These are phyloP conservation scores for Exutisphaerella laricina DNA, from an alignment of 2,329 filamentous ascomycete species.

Conservation along the genomic window DNA sequence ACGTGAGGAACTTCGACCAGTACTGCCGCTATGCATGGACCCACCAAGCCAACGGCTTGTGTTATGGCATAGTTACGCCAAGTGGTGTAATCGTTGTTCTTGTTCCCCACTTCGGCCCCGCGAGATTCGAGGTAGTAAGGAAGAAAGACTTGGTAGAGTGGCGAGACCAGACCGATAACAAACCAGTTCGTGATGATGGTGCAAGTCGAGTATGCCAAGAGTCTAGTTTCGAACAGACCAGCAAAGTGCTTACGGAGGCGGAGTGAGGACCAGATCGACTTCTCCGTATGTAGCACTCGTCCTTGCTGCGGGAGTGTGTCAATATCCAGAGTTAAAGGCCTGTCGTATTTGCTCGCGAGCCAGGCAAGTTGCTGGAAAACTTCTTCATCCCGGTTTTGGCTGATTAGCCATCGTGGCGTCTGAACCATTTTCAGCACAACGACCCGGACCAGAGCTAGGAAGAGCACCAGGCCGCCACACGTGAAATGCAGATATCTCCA, in stretches of 20 bases:
- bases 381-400: conserved; percentile 25
- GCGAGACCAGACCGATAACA: conserved; percentile 66
- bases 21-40: conserved; percentile 46
- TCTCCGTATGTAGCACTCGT: conserved; percentile 23
- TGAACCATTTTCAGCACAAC: conserved; percentile 23
- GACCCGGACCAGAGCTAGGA: conserved; percentile 19
- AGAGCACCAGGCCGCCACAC: conserved; percentile 20
- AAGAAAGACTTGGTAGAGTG: conserved; percentile 84
- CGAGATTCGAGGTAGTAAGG: conserved; percentile 62
- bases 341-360: conserved; percentile 21
- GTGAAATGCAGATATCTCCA: conserved; percentile 28
- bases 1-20: conserved; percentile 23
- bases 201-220: conserved; percentile 21
- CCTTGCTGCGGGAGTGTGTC: conserved; percentile 21
- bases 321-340: conserved; percentile 16
- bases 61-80: conserved; percentile 70
- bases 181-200: conserved; percentile 26
- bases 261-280: conserved; percentile 21
- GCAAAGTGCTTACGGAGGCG: conserved; percentile 23
- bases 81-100: conserved; percentile 46
- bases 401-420: conserved; percentile 24
- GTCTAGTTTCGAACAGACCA: conserved; percentile 23
- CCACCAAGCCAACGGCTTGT: conserved; percentile 62
- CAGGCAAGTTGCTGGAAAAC: conserved; percentile 16
- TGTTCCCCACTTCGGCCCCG: conserved; percentile 14